A percentile compares a stretch with the other conserved stretches of the same genome.
Evolutionary conservation across 2,329 filamentous ascomycete species (phyloP).

Genomic region (Phoma sp.): DNA sequence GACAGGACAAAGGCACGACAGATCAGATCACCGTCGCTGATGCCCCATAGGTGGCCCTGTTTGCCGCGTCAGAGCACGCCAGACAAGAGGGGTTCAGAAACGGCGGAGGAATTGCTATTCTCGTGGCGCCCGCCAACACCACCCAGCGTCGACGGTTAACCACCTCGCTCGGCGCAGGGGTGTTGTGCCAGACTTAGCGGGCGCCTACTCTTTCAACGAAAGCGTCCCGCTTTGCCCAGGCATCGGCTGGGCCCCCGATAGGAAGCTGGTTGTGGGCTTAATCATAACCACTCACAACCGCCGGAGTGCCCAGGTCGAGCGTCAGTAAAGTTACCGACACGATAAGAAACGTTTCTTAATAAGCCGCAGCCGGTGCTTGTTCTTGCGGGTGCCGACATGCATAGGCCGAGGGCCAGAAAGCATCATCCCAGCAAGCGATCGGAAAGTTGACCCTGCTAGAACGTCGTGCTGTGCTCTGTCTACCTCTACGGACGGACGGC

Average conservation of each 20-base stretch:
- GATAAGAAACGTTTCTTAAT: slow-evolving; percentile 26
- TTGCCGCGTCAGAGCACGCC: slow-evolving; percentile 15
- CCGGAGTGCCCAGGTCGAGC: slow-evolving; percentile 39
- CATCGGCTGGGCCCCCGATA: slow-evolving; percentile 45
- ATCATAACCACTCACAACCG: slow-evolving; percentile 35
- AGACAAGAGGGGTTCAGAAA: slow-evolving; percentile 18
- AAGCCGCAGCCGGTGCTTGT: slow-evolving; percentile 27
- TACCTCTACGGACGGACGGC: slow-evolving; percentile 9
- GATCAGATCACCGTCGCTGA: slow-evolving; percentile 9
- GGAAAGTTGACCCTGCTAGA: slow-evolving; percentile 33
- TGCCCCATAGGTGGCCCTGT: slow-evolving; percentile 10
- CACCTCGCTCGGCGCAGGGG: slow-evolving; percentile 21
- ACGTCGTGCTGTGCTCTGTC: slow-evolving; percentile 28
- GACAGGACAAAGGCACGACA: slow-evolving; percentile 27
- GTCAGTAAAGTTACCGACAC: slow-evolving; percentile 23
- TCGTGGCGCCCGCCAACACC: slow-evolving; percentile 21
- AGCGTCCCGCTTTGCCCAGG: slow-evolving; percentile 31
- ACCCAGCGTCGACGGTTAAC: slow-evolving; percentile 10
- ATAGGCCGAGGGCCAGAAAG: slow-evolving; percentile 15
- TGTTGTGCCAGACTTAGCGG: slow-evolving; percentile 40
- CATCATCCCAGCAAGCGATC: slow-evolving; percentile 36
- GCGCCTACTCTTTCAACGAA: slow-evolving; percentile 43
- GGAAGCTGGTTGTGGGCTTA: slow-evolving; percentile 45
- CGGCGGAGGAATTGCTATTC: slow-evolving; percentile 25
- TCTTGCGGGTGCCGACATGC: slow-evolving; percentile 22